Percentiles rank a stretch among this genome's conserved stretches.
Evolutionary conservation across 23 red algal species (phyloP).

Genomic region (Cyanidium caldarium): DNA sequence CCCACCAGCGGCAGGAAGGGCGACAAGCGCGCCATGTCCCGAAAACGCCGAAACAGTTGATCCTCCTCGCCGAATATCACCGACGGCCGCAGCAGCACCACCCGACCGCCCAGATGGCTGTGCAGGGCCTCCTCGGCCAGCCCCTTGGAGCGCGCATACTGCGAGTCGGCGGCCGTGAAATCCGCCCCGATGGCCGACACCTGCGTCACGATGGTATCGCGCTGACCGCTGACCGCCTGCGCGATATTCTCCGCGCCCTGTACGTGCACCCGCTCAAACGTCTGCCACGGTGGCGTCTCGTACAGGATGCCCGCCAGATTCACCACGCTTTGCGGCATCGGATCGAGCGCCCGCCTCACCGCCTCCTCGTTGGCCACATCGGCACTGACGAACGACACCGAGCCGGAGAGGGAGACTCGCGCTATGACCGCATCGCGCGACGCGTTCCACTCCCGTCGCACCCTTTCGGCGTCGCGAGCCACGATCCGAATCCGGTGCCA

Average conservation of each 20-base stretch:
- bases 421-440: no score
- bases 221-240: constrained; percentile 5
- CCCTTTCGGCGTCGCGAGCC: neutral
- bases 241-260: constrained; percentile 31
- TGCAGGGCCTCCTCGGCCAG: constrained; percentile 27
- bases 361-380: constrained; percentile 31
- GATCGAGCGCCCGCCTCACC: constrained; percentile 23
- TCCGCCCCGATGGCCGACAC: constrained; percentile 75
- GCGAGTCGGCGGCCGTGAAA: constrained; percentile 12
- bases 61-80: constrained; percentile 81
- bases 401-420: no score
- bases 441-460: no score
- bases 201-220: constrained; percentile 33
- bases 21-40: constrained; percentile 30
- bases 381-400: constrained; percentile 5
- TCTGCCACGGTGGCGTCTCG: constrained; percentile 26
- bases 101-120: neutral
- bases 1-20: constrained; percentile 69
- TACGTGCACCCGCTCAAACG: constrained; percentile 49
- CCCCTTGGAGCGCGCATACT: constrained; percentile 62
- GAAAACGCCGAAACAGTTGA: constrained; percentile 74
- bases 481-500: neutral
- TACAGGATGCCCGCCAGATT: constrained; percentile 82
- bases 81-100: constrained; percentile 45
- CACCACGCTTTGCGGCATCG: constrained; percentile 36